Evolutionary conservation across 2,329 filamentous ascomycete species (phyloP).

Genomic region (Monilinia laxa): DNA sequence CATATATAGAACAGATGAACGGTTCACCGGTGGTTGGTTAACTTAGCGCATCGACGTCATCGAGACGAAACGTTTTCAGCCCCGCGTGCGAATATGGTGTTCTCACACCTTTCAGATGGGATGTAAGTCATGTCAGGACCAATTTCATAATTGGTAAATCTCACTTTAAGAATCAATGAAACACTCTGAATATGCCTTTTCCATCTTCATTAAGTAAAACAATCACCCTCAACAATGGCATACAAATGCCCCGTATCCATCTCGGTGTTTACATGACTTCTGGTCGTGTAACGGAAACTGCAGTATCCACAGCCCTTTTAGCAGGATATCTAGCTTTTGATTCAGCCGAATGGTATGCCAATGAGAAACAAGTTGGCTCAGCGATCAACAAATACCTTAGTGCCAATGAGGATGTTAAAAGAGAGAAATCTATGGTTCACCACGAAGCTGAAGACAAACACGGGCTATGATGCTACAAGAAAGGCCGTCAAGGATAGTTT

Average conservation of each 20-base stretch:
- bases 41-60: too few relatives aligned
- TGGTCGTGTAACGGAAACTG: constrained; percentile 56
- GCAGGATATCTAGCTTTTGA: constrained; percentile 55
- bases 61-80: too few relatives aligned
- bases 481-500: constrained; percentile 65
- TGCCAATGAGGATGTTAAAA: constrained; percentile 53
- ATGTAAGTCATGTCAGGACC: background rate
- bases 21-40: too few relatives aligned
- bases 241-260: constrained; percentile 68
- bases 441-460: constrained; percentile 66
- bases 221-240: constrained; percentile 29
- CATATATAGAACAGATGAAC: too few relatives aligned
- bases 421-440: constrained; percentile 78
- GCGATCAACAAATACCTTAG: constrained; percentile 61
- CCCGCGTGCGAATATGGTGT: too few relatives aligned
- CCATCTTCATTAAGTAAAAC: constrained; percentile 13
- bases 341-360: constrained; percentile 58
- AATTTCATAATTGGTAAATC: background rate
- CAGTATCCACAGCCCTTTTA: constrained; percentile 48
- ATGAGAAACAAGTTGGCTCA: constrained; percentile 68
- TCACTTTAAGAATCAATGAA: background rate
- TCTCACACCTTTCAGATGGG: background rate
- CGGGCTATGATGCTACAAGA: constrained; percentile 65
- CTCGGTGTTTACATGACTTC: constrained; percentile 73
- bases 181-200: background rate